These are phyloP conservation scores for Rhodosporidiobolus sp. DNA, from an alignment of 768 basidiomycete genomes.

Conservation along the genomic window DNA sequence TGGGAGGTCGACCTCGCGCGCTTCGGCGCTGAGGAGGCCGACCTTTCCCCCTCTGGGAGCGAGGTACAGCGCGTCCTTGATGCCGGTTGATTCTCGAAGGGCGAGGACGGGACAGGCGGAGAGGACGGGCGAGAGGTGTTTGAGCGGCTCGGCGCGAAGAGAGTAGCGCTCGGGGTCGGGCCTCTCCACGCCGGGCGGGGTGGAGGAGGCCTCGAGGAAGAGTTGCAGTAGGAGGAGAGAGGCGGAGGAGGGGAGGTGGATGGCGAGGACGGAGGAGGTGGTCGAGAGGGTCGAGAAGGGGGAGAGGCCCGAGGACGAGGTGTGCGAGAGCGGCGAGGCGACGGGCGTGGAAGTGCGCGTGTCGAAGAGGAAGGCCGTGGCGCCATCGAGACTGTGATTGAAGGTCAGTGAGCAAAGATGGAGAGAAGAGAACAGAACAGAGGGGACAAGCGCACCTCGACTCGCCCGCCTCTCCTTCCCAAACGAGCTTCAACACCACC, in stretches of 20 bases:
- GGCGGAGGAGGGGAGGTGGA: constrained; percentile 59
- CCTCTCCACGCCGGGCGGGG: constrained; percentile 52
- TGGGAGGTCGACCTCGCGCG: background rate
- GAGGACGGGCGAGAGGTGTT: constrained; percentile 52
- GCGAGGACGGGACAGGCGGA: constrained; percentile 62
- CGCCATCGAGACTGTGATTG: background rate
- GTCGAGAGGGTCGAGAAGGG: constrained; percentile 62
- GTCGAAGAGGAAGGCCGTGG: constrained; percentile 35
- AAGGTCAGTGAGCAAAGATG: background rate
- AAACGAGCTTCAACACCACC: constrained; percentile 14
- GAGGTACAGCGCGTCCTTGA: constrained; percentile 63
- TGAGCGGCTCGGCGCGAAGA: constrained; percentile 36
- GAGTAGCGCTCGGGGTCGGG: constrained; percentile 10
- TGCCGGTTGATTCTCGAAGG: constrained; percentile 56
- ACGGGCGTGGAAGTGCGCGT: constrained; percentile 47
- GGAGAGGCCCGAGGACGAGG: background rate
- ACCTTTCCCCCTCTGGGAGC: background rate
- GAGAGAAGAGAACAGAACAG: background rate
- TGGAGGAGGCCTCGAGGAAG: constrained; percentile 51
- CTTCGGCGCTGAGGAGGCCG: constrained; percentile 49
- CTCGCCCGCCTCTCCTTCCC: constrained; percentile 44
- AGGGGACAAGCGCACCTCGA: background rate
- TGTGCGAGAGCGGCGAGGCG: background rate
- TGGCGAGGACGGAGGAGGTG: constrained; percentile 53
- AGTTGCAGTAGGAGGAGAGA: constrained; percentile 47